Evolutionary conservation across 306 rosid genomes (phyloP).

Genomic region (Styphnolobium japonicum): DNA sequence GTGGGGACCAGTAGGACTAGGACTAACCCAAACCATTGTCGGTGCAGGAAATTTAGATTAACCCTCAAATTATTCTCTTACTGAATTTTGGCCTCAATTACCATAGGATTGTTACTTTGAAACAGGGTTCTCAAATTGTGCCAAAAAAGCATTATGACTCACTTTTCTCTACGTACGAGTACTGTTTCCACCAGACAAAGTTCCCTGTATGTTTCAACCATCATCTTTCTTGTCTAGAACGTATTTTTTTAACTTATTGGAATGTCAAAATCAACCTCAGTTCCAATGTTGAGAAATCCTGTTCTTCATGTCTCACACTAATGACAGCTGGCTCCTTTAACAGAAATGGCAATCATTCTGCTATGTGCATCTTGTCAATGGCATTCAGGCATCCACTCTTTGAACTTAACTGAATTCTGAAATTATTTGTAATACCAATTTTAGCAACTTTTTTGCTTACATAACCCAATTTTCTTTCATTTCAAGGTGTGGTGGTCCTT

Average conservation of each 20-base stretch:
- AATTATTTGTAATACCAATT: not conserved
- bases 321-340: not conserved
- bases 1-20: conserved; percentile 18
- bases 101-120: conserved; percentile 13
- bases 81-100: conserved; percentile 8
- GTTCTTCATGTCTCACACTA: not conserved
- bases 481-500: too few species aligned
- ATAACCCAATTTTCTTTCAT: too few species aligned
- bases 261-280: conserved; percentile 18
- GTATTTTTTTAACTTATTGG: not conserved
- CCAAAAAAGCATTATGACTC: not conserved
- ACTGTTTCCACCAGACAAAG: conserved; percentile 1
- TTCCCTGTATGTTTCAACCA: not conserved
- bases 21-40: conserved; percentile 26
- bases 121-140: conserved; percentile 11
- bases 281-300: not conserved
- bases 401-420: not conserved
- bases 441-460: too few species aligned
- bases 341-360: conserved; percentile 5
- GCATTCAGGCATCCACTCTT: too few species aligned
- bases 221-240: not conserved
- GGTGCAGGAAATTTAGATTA: conserved; percentile 27
- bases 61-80: not conserved
- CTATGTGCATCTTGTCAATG: not conserved
- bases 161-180: not conserved